Conservation (phyloP, 2,329 filamentous ascomycete species). For the Alternaria rosae region DNA sequence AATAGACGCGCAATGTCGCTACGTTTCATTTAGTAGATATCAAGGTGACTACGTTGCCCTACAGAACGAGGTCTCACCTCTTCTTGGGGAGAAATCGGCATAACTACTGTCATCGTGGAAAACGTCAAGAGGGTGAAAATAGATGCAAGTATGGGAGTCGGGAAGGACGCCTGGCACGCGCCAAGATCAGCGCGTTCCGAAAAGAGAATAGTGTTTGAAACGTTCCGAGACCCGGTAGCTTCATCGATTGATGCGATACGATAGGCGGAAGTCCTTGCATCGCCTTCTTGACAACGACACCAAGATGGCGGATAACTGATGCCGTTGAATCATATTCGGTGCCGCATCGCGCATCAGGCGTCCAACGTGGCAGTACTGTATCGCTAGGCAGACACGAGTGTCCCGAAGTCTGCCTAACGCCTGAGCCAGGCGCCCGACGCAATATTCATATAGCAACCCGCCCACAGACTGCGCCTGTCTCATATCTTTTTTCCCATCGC, state of each 20-base stretch:
- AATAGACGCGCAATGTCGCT: no score
- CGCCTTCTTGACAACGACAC: neutral
- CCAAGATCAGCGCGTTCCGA: neutral
- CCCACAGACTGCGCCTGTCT: neutral
- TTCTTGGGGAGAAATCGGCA: no score
- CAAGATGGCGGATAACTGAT: neutral
- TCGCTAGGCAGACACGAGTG: conserved; percentile 2
- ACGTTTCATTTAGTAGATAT: no score
- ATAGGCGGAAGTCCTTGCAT: neutral
- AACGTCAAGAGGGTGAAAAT: no score
- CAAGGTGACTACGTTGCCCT: no score
- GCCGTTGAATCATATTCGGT: neutral
- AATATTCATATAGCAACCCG: neutral
- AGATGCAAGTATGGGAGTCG: neutral
- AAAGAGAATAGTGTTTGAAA: neutral
- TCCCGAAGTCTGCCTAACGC: neutral
- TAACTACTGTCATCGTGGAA: no score
- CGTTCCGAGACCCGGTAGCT: neutral
- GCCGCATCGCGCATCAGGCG: neutral
- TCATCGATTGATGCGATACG: neutral
- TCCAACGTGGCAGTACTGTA: neutral
- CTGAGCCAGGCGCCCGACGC: neutral
- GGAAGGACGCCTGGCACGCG: neutral
- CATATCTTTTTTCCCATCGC: neutral
- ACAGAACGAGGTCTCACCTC: no score